Percentiles rank a stretch among this genome's conserved stretches.
phyloP scores from a whole-genome alignment of 1,284 basidiomycete species.

The Waitea zeae region DNA sequence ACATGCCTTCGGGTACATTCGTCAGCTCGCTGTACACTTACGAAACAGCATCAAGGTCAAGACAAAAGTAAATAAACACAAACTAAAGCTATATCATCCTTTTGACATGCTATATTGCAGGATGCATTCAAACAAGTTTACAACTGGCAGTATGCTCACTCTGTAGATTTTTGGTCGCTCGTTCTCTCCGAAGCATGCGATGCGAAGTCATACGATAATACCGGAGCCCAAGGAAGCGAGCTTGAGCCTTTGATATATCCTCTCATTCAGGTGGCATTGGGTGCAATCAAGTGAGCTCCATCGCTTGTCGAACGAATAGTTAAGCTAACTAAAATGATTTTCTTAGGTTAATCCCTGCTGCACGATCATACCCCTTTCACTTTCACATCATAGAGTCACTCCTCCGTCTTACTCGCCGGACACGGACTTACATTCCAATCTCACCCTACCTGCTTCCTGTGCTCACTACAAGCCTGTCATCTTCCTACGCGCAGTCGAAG shows the following conservation, averaged over 20 bases:
- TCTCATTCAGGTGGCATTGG: slow-evolving; percentile 85
- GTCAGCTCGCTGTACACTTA: slow-evolving; percentile 89
- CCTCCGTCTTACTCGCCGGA: slow-evolving; percentile 58
- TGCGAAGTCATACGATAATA: slow-evolving; percentile 30
- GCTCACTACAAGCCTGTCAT: slow-evolving; percentile 62
- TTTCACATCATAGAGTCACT: slow-evolving; percentile 63
- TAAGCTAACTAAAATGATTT: slow-evolving; percentile 7
- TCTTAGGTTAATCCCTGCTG: slow-evolving; percentile 64
- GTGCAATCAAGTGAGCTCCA: slow-evolving; percentile 66
- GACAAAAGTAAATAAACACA: slow-evolving; percentile 59
- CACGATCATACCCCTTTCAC: slow-evolving; percentile 70
- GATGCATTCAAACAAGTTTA: slow-evolving; percentile 87
- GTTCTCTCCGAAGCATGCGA: slow-evolving; percentile 76
- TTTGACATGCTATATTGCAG: slow-evolving; percentile 18
- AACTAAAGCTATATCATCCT: background rate
- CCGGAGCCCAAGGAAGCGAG: slow-evolving; percentile 50
- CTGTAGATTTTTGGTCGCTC: slow-evolving; percentile 91
- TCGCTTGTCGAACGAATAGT: slow-evolving; percentile 3
- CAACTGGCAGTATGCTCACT: slow-evolving; percentile 98
- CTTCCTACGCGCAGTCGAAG: slow-evolving; percentile 64
- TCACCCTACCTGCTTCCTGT: slow-evolving; percentile 80
- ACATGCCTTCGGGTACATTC: slow-evolving; percentile 93
- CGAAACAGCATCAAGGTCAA: slow-evolving; percentile 84
- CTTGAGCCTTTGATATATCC: slow-evolving; percentile 88
- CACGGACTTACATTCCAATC: slow-evolving; percentile 79